Evolutionary conservation across 163 green algal genomes (phyloP).

Genomic region (Scenedesmus sp.): DNA sequence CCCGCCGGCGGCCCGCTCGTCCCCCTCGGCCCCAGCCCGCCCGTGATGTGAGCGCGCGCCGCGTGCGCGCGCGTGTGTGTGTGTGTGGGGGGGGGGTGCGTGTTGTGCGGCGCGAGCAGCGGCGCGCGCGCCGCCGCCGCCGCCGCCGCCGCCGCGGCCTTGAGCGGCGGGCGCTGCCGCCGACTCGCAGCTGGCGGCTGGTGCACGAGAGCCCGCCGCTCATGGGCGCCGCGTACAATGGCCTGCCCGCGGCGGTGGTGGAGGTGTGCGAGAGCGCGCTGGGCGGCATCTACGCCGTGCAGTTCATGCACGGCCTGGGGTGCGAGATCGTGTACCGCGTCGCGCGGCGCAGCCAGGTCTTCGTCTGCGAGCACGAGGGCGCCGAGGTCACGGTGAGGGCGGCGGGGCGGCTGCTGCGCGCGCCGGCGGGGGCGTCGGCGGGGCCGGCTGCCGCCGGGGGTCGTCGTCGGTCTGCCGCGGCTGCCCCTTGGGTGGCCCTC

Average conservation of each 20-base stretch:
- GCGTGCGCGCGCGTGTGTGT: background rate
- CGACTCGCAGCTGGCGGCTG: slow-evolving; percentile 20
- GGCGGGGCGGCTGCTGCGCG: background rate
- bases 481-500: too few relatives aligned
- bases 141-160: background rate
- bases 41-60: background rate
- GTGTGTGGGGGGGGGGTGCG: background rate
- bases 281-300: background rate
- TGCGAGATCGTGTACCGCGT: background rate
- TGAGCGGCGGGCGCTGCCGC: background rate
- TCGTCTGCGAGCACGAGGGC: slow-evolving; percentile 5
- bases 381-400: slow-evolving; percentile 6
- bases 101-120: background rate
- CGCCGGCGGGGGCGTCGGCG: background rate
- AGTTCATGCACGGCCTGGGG: slow-evolving; percentile 31
- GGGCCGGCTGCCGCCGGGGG: too few relatives aligned
- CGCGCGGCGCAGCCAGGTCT: background rate
- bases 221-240: slow-evolving; percentile 7
- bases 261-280: slow-evolving; percentile 29
- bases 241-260: slow-evolving; percentile 33
- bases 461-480: too few relatives aligned
- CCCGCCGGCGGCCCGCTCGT: background rate
- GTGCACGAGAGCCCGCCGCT: slow-evolving; percentile 29
- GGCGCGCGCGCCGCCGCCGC: background rate
- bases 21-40: background rate